A percentile compares a stretch with the other conserved stretches of the same genome.
Conservation (phyloP, 345 rosid species). For the Salix viminalis region DNA sequence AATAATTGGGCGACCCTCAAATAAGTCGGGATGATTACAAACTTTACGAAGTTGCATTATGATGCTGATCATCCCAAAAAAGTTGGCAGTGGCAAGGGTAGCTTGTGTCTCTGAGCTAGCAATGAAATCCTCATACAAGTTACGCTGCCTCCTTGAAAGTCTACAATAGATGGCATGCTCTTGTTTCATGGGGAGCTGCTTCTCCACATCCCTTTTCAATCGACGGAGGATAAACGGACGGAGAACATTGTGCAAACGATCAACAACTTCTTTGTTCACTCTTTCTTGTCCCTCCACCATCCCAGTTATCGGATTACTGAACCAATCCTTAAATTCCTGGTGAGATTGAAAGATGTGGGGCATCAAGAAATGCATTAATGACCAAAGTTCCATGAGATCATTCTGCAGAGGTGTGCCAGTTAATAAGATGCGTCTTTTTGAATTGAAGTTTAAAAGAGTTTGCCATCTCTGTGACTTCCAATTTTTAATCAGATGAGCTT, state of each 20-base stretch:
- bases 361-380: slow-evolving; percentile 99
- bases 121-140: slow-evolving; percentile 97
- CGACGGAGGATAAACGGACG: slow-evolving; percentile 97
- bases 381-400: slow-evolving; percentile 99
- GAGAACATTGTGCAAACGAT: slow-evolving; percentile 97
- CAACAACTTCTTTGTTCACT: slow-evolving; percentile 94
- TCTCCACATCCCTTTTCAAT: slow-evolving; percentile 96
- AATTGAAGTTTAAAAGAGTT: slow-evolving; percentile 94
- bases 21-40: slow-evolving; percentile 97
- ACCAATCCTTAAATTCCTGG: slow-evolving; percentile 99
- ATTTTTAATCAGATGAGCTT: slow-evolving; percentile 98
- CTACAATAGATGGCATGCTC: slow-evolving; percentile 95
- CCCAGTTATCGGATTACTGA: slow-evolving; percentile 95
- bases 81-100: slow-evolving; percentile 86
- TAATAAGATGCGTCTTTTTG: slow-evolving; percentile 88
- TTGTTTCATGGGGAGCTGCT: slow-evolving; percentile 87
- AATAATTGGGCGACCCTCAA: slow-evolving; percentile 98
- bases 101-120: slow-evolving; percentile 99
- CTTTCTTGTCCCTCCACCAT: slow-evolving; percentile 99
- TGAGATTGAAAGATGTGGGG: slow-evolving; percentile 99
- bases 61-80: slow-evolving; percentile 98
- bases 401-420: slow-evolving; percentile 99
- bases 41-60: slow-evolving; percentile 99
- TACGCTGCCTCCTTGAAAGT: slow-evolving; percentile 95
- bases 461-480: slow-evolving; percentile 99